Conservation (phyloP, 2,329 filamentous ascomycete species). For the Microcyclospora pomicola region DNA sequence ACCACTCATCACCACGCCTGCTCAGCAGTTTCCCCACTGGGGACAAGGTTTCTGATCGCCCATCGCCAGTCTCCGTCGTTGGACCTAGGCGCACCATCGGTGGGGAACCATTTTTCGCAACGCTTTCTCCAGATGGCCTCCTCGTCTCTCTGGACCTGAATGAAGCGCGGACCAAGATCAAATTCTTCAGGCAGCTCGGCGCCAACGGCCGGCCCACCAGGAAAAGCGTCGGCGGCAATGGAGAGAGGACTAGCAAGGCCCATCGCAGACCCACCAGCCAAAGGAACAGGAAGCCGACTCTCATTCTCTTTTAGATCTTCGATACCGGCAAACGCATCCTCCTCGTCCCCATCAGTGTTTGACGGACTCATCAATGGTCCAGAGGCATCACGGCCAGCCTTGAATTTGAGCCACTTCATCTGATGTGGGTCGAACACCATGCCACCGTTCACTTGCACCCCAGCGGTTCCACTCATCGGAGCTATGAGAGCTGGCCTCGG, state of each 20-base stretch:
- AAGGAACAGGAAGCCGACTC: conserved; percentile 6
- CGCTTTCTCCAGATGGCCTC: conserved; percentile 83
- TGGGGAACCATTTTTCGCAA: conserved; percentile 70
- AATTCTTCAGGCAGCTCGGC: conserved; percentile 75
- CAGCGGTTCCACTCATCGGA: conserved; percentile 57
- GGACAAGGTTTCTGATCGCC: conserved; percentile 6
- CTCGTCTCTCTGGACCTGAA: conserved; percentile 76
- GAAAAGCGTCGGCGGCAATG: conserved; percentile 10
- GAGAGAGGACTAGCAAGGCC: conserved; percentile 18
- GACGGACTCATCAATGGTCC: conserved; percentile 27
- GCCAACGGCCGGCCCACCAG: conserved; percentile 53
- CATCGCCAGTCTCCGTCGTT: conserved; percentile 58
- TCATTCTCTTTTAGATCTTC: conserved; percentile 68
- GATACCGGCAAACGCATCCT: conserved; percentile 90
- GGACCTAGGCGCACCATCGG: conserved; percentile 42
- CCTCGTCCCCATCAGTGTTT: conserved; percentile 66
- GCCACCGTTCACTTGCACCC: conserved; percentile 85
- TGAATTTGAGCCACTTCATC: conserved; percentile 86
- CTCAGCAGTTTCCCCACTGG: no score
- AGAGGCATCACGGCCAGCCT: conserved; percentile 23
- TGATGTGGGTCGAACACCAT: conserved; percentile 97
- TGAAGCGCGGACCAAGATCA: conserved; percentile 89
- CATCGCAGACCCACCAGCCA: conserved; percentile 7
- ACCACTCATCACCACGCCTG: no score
- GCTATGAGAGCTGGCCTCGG: conserved; percentile 70